Evolutionary conservation across 805 yeast genomes (phyloP).

Genomic region (Torulaspora indica): DNA sequence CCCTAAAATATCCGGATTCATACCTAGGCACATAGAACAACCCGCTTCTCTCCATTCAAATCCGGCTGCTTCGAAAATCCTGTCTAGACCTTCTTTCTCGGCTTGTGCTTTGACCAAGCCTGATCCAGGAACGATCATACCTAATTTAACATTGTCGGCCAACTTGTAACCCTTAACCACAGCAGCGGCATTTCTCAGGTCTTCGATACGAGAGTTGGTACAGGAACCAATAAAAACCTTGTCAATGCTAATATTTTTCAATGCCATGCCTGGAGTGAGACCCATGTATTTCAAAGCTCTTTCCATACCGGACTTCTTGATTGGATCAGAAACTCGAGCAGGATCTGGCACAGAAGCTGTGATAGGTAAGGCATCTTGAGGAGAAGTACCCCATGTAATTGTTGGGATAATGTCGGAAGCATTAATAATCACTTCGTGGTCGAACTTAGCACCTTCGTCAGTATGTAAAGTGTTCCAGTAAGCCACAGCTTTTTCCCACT

Average conservation of each 20-base stretch:
- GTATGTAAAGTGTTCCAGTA: slow-evolving; percentile 89
- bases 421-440: slow-evolving; percentile 71
- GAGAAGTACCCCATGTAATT: slow-evolving; percentile 99
- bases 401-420: slow-evolving; percentile 90
- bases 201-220: slow-evolving; percentile 96
- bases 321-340: slow-evolving; percentile 60
- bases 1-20: slow-evolving; percentile 95
- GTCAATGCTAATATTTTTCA: slow-evolving; percentile 71
- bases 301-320: slow-evolving; percentile 76
- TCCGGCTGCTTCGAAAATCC: slow-evolving; percentile 85
- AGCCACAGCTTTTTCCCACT: slow-evolving; percentile 89
- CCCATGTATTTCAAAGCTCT: slow-evolving; percentile 94
- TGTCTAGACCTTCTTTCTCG: slow-evolving; percentile 90
- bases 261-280: slow-evolving; percentile 72
- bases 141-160: slow-evolving; percentile 75
- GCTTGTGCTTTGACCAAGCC: slow-evolving; percentile 93
- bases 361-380: slow-evolving; percentile 96
- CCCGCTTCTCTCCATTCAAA: slow-evolving; percentile 99
- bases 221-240: slow-evolving; percentile 97
- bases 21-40: slow-evolving; percentile 98
- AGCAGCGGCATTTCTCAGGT: slow-evolving; percentile 89
- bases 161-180: slow-evolving; percentile 87
- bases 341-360: slow-evolving; percentile 92
- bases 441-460: slow-evolving; percentile 88
- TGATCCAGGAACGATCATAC: slow-evolving; percentile 95